Evolutionary conservation across 202 grass and related monocot genomes (phyloP).

Genomic region (Schoenoplectus triqueter): DNA sequence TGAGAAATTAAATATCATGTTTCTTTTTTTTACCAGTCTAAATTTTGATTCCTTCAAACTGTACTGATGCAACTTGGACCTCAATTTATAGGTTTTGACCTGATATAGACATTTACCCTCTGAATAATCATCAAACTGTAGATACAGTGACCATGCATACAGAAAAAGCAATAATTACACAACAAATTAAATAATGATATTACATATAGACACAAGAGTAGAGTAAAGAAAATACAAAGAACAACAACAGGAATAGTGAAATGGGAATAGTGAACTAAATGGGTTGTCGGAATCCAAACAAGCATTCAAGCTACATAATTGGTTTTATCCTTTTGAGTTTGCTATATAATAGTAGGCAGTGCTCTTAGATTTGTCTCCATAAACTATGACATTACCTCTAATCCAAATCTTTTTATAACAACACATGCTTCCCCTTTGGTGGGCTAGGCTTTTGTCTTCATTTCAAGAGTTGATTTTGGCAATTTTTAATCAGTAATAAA

Average conservation of each 20-base stretch:
- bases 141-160: neutral
- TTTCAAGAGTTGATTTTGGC: neutral
- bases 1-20: neutral
- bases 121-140: neutral
- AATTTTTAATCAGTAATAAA: neutral
- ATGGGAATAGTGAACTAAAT: constrained; percentile 24
- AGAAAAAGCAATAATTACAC: constrained; percentile 4
- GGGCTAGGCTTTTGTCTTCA: constrained; percentile 29
- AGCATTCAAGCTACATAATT: constrained; percentile 24
- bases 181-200: neutral
- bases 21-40: neutral
- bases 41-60: neutral
- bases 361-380: constrained; percentile 35
- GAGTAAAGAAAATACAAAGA: constrained; percentile 10
- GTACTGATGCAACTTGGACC: neutral
- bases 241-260: constrained; percentile 23
- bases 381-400: constrained; percentile 12
- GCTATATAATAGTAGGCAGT: constrained; percentile 21
- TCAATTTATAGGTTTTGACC: constrained; percentile 16
- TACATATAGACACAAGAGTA: neutral
- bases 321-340: neutral
- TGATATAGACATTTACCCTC: neutral
- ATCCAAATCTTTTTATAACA: constrained; percentile 28
- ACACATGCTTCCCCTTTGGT: constrained; percentile 29
- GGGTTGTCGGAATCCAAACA: constrained; percentile 35